Percentiles rank a stretch among this genome's conserved stretches.
phyloP scores from a whole-genome alignment of 2,329 filamentous ascomycete genomes.

The Daldinia sp. region DNA sequence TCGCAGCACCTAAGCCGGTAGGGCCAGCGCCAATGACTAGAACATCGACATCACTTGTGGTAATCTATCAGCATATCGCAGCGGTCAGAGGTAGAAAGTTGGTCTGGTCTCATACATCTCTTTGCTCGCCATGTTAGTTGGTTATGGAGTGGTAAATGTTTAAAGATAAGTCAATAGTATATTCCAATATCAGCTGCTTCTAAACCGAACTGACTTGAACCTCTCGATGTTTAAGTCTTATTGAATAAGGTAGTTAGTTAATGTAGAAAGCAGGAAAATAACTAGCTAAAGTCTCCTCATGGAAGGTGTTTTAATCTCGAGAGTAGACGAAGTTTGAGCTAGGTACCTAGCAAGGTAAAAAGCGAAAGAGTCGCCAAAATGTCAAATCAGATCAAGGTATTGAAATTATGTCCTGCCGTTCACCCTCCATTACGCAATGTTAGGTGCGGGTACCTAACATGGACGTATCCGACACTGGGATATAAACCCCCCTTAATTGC shows the following conservation, averaged over 20 bases:
- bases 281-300: background rate
- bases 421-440: background rate
- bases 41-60: conserved; percentile 11
- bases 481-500: background rate
- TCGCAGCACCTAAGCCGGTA: conserved; percentile 12
- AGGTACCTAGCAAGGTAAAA: background rate
- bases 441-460: background rate
- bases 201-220: background rate
- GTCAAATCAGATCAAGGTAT: background rate
- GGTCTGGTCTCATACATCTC: background rate
- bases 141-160: background rate
- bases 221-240: background rate
- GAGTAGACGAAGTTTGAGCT: background rate
- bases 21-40: conserved; percentile 8
- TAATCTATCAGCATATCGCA: background rate
- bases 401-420: conserved; percentile 2
- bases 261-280: background rate
- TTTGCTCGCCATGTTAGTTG: background rate
- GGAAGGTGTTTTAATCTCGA: background rate
- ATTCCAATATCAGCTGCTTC: background rate
- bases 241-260: background rate
- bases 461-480: background rate
- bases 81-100: background rate
- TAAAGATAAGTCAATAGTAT: background rate
- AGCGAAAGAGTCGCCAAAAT: background rate